Percentiles rank a stretch among this genome's conserved stretches.
Evolutionary conservation across 192 early-diverging fungal genomes (phyloP).

Genomic region (Paraglomus brasilianum): DNA sequence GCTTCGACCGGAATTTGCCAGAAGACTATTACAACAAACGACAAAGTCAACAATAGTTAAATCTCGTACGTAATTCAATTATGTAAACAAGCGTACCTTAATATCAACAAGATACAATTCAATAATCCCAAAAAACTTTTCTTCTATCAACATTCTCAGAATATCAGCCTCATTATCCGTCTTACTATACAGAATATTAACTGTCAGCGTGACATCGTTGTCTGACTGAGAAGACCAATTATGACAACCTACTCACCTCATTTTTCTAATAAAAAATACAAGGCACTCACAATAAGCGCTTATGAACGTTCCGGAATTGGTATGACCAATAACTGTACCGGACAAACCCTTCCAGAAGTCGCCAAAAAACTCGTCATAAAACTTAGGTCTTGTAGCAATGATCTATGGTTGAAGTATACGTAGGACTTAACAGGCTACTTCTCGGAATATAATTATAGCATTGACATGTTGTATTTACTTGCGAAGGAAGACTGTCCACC

Average conservation of each 20-base stretch:
- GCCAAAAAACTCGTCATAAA: conserved; percentile 60
- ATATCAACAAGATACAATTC: conserved; percentile 44
- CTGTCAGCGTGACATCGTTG: too few relatives aligned
- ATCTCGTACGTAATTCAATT: background rate
- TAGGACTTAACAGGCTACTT: background rate
- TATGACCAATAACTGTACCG: conserved; percentile 47
- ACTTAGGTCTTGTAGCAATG: conserved; percentile 38
- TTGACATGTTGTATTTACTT: conserved; percentile 32
- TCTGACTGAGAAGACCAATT: background rate
- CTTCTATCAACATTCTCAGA: conserved; percentile 28
- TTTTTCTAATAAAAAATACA: conserved; percentile 50
- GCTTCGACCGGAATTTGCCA: conserved; percentile 2
- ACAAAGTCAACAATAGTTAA: background rate
- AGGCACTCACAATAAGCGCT: conserved; percentile 67
- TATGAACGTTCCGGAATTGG: conserved; percentile 49
- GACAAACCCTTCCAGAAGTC: conserved; percentile 60
- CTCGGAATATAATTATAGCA: background rate
- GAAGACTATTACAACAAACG: background rate
- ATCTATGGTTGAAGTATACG: conserved; percentile 1
- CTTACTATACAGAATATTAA: conserved; percentile 18
- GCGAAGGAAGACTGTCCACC: conserved; percentile 59
- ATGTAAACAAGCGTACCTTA: background rate
- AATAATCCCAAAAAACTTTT: conserved; percentile 42
- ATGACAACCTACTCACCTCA: conserved; percentile 36
- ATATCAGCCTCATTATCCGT: conserved; percentile 4